Percentiles rank a stretch among this genome's conserved stretches.
phyloP scores from a whole-genome alignment of 139 green algal genomes.

The Microglena sp. region DNA sequence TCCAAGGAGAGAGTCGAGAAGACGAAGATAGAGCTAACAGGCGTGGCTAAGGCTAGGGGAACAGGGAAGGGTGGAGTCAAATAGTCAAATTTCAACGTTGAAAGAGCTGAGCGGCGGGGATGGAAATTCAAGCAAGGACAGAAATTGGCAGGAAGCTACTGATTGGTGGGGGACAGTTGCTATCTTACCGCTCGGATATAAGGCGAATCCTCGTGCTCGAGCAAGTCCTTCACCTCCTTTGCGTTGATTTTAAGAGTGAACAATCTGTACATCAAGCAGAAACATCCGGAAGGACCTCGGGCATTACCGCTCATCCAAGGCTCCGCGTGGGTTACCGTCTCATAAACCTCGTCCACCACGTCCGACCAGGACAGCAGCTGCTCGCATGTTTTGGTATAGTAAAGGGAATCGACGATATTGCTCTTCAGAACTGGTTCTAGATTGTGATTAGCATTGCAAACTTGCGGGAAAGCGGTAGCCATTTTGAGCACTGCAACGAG shows the following conservation, averaged over 20 bases:
- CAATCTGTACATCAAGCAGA: constrained; percentile 83
- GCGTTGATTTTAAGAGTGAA: constrained; percentile 62
- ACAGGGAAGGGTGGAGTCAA: no score
- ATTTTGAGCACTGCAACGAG: no score
- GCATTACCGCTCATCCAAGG: constrained; percentile 96
- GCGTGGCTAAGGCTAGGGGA: no score
- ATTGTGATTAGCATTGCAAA: no score
- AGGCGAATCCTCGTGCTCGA: constrained; percentile 81
- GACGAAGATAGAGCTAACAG: no score
- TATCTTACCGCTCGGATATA: constrained; percentile 88
- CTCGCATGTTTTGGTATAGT: constrained; percentile 56
- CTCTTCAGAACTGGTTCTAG: constrained; percentile 70
- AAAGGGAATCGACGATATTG: constrained; percentile 71
- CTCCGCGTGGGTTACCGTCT: constrained; percentile 79
- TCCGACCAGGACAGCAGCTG: constrained; percentile 53
- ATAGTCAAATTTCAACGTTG: neutral
- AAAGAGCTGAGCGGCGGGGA: neutral
- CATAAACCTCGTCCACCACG: constrained; percentile 80
- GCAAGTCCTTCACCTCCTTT: constrained; percentile 53
- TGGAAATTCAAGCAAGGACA: no score
- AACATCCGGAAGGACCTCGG: constrained; percentile 81
- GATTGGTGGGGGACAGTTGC: neutral
- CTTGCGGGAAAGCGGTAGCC: no score
- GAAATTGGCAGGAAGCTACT: neutral
- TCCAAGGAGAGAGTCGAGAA: no score